These are phyloP conservation scores for Onygenales sp. DNA, from an alignment of 2,329 filamentous ascomycete species.

Conservation along the genomic window DNA sequence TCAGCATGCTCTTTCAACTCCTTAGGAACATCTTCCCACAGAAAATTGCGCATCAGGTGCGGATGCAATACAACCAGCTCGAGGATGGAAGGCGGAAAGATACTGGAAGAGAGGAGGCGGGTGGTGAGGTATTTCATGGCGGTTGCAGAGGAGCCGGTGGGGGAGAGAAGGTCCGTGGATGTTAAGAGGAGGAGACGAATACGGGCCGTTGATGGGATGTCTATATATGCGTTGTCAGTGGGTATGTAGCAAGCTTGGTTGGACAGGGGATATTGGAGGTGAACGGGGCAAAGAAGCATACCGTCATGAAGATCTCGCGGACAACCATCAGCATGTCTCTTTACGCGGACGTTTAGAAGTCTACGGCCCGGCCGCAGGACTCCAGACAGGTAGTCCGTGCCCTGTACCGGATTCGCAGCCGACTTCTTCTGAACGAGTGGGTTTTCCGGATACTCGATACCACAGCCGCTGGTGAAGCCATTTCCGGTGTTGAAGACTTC, in stretches of 20 bases:
- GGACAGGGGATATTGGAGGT: background rate
- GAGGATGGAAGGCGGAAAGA: slow-evolving; percentile 11
- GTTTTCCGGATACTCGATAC: slow-evolving; percentile 28
- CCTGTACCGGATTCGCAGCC: slow-evolving; percentile 17
- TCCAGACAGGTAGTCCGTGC: slow-evolving; percentile 26
- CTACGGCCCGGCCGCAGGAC: slow-evolving; percentile 26
- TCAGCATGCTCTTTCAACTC: slow-evolving; percentile 25
- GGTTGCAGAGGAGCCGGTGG: slow-evolving; percentile 17
- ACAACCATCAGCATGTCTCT: slow-evolving; percentile 28
- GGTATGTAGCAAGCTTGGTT: background rate
- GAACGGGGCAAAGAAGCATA: background rate
- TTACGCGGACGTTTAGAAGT: slow-evolving; percentile 23
- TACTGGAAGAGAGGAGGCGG: slow-evolving; percentile 9
- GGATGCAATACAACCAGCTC: slow-evolving; percentile 29
- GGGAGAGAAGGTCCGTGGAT: slow-evolving; percentile 25
- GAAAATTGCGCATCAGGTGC: slow-evolving; percentile 18
- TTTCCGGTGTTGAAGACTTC: slow-evolving; percentile 28
- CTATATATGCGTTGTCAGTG: slow-evolving; percentile 12
- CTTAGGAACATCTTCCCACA: slow-evolving; percentile 23
- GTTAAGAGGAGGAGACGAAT: slow-evolving; percentile 28
- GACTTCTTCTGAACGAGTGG: slow-evolving; percentile 17
- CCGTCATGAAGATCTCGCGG: slow-evolving; percentile 27
- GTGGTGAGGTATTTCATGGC: slow-evolving; percentile 16
- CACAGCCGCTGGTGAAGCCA: slow-evolving; percentile 31
- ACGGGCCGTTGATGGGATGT: slow-evolving; percentile 27